These are phyloP conservation scores for Apiospora rasikravindrae DNA, from an alignment of 2,329 filamentous ascomycete species.

Conservation along the genomic window DNA sequence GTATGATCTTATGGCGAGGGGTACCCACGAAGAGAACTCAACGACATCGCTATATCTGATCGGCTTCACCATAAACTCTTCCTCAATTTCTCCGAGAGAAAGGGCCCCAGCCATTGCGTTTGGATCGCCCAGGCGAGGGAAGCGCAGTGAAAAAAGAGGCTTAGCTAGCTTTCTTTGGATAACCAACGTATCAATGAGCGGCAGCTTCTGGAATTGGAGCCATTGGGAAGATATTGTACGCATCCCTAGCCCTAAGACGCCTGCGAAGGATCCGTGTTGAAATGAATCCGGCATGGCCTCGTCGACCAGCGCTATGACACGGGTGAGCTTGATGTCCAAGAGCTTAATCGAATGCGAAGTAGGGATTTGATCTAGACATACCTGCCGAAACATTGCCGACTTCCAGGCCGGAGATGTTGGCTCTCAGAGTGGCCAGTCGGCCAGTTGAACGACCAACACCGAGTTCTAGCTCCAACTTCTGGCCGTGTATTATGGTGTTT, in stretches of 20 bases:
- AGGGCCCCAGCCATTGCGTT: not conserved
- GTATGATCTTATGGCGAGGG: too few species aligned
- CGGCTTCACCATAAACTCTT: not conserved
- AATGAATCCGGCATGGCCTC: slow-evolving; percentile 1
- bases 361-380: not conserved
- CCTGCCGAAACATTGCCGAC: not conserved
- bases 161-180: slow-evolving; percentile 5
- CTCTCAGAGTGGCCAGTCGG: not conserved
- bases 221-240: slow-evolving; percentile 4
- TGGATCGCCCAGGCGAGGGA: slow-evolving; percentile 14
- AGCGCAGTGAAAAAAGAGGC: slow-evolving; percentile 19
- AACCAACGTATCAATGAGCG: slow-evolving; percentile 9
- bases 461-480: slow-evolving; percentile 6
- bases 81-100: slow-evolving; percentile 7
- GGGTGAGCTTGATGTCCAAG: not conserved
- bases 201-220: not conserved
- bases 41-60: slow-evolving; percentile 17
- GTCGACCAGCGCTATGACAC: not conserved
- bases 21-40: not conserved
- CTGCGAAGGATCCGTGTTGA: slow-evolving; percentile 16
- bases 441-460: slow-evolving; percentile 11
- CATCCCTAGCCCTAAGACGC: slow-evolving; percentile 11
- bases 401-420: not conserved
- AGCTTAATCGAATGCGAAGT: not conserved
- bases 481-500: not conserved